Evolutionary conservation across 2,329 filamentous ascomycete species (phyloP), one percentile per base, ranked within the genome.

Genomic region (Ascochyta fabae): DNA sequence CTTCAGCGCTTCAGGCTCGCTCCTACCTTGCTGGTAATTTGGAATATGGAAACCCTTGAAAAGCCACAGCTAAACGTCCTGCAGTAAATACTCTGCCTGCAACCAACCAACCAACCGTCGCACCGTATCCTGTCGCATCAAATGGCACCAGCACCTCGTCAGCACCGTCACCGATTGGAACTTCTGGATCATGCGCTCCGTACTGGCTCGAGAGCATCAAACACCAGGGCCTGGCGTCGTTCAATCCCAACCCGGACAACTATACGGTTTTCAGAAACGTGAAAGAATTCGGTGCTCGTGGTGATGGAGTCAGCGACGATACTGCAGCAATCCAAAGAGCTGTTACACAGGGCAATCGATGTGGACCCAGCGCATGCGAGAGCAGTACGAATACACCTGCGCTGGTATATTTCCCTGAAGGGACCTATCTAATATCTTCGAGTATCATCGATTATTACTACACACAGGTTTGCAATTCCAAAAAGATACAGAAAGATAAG

Each of bases 371-470:
- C 5, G 59, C 64, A 12, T 79, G 79, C 58, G 61, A 65, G n/a
- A 77, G 74, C 4, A 74, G 79, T 4, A 84, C 84, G 0, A 81
- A 75, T 0, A 81, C 80, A 2, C 83, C 84, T 2, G 83, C 82
- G 3, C 71, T 84, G 22, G 79, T 86, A n/a, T 86, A 85, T 67
- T 84, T 85, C 62, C 83, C 81, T 3, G 77, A 79, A 16, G 85
- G 85, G 39, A 86, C 80, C 0, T 89, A 89, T 60, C 46, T 84
- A 2, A 78, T 87, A 53, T 85, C 80, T 38, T 74, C 76, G 0
- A 78, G 83, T 2, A 85, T 89, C 58, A 80, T 86, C 48, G 80
- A 86, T 64, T 87, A 85, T 64, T 89, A 88, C 71, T 83, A 84
- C 57, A 88, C 86, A 6, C 82, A 87, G 49, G 69, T 71, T 50